These are phyloP conservation scores for Pyropia haitanensis DNA, from an alignment of 23 red algal genomes.

Conservation along the genomic window DNA sequence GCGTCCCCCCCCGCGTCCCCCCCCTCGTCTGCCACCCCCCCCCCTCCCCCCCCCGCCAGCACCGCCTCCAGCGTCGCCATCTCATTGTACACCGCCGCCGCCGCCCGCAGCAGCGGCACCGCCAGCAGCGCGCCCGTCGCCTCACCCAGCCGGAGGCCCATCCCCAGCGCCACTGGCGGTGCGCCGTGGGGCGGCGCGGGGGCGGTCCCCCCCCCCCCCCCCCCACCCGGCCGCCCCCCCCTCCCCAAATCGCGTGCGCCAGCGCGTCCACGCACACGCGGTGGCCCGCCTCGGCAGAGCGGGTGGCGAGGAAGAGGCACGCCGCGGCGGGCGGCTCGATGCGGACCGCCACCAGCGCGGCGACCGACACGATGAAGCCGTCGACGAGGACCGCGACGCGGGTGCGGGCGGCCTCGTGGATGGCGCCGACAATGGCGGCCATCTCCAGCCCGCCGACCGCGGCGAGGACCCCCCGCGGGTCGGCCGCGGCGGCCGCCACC, in stretches of 20 bases:
- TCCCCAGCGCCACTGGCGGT: not conserved
- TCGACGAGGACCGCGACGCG: not conserved
- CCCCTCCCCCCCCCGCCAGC: not conserved
- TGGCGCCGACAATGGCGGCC: not conserved
- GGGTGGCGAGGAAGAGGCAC: not conserved
- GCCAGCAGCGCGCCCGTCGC: not conserved
- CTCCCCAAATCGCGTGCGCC: too few species aligned
- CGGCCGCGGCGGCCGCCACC: not conserved
- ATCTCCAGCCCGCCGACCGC: not conserved
- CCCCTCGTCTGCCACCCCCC: not conserved
- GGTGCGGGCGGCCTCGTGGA: not conserved
- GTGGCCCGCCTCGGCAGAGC: slow-evolving; percentile 1
- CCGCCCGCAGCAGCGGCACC: not conserved
- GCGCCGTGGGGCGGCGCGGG: too few species aligned
- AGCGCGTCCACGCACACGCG: not conserved
- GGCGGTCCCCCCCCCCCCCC: too few species aligned
- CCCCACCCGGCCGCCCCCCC: too few species aligned
- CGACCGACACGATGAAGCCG: not conserved
- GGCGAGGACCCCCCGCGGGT: not conserved
- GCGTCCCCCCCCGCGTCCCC: not conserved
- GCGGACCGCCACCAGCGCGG: not conserved
- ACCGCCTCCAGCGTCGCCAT: not conserved
- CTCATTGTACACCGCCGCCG: not conserved
- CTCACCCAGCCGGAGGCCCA: not conserved
- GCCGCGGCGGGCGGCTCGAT: not conserved